These are phyloP conservation scores for Coniochaeta sp. DNA, from an alignment of 2,329 filamentous ascomycete genomes.

Conservation along the genomic window DNA sequence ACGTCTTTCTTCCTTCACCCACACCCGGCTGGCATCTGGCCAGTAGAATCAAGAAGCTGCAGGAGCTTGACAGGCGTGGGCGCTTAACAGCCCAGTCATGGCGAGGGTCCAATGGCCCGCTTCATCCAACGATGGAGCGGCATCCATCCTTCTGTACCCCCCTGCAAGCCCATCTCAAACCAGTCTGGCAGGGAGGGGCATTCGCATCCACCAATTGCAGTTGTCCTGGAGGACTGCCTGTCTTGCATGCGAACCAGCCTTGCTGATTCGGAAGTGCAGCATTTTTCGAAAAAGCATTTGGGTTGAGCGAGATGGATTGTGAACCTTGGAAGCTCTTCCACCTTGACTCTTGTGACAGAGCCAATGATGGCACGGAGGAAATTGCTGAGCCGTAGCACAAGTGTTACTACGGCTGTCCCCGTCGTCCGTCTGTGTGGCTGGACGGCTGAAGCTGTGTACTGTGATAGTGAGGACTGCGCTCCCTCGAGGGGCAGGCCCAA, in stretches of 20 bases:
- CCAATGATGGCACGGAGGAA: not conserved
- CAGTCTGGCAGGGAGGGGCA: not conserved
- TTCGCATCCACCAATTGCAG: not conserved
- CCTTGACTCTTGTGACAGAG: not conserved
- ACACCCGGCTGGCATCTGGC: slow-evolving; percentile 11
- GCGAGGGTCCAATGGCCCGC: slow-evolving; percentile 4
- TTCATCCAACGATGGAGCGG: not conserved
- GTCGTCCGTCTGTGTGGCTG: not conserved
- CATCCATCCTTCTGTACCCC: not conserved
- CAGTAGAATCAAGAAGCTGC: slow-evolving; percentile 33
- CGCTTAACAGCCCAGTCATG: slow-evolving; percentile 38
- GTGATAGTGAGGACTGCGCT: too few relatives aligned
- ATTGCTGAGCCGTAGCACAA: not conserved
- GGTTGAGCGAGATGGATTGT: too few relatives aligned
- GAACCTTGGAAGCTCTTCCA: too few relatives aligned
- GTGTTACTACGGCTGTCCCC: not conserved
- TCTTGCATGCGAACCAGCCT: not conserved
- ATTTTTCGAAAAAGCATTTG: too few relatives aligned
- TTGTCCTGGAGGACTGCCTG: not conserved
- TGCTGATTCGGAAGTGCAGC: not conserved
- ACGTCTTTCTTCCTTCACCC: slow-evolving; percentile 21
- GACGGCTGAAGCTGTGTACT: not conserved
- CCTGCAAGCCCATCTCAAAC: not conserved
- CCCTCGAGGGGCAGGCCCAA: too few relatives aligned
- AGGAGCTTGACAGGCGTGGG: slow-evolving; percentile 42